Evolutionary conservation across 129 eudicot genomes (phyloP).

Genomic region (Chrysanthemum lavandulifolium): DNA sequence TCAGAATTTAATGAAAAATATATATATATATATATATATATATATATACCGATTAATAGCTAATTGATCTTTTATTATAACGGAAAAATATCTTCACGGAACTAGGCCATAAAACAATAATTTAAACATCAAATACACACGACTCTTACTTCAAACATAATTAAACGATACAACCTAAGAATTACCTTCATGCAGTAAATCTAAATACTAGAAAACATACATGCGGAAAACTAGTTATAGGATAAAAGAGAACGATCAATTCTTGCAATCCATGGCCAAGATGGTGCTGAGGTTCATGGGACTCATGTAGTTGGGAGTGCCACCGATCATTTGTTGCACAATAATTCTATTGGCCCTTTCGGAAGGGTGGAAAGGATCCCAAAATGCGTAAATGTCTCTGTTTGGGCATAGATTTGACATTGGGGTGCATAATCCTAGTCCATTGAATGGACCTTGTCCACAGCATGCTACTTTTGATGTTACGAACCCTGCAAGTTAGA

Average conservation of each 20-base stretch:
- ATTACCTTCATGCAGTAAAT: constrained; percentile 9
- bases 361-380: constrained; percentile 84
- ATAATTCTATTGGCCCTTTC: constrained; percentile 65
- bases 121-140: constrained; percentile 13
- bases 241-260: constrained; percentile 22
- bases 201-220: constrained; percentile 1
- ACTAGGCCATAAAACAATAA: constrained; percentile 7
- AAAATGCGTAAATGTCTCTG: constrained; percentile 62
- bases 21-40: not conserved
- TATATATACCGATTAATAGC: no score
- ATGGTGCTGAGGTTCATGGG: constrained; percentile 72
- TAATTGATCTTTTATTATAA: no score
- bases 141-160: constrained; percentile 14
- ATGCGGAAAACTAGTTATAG: not conserved
- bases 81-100: not conserved
- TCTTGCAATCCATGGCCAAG: constrained; percentile 41
- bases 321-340: constrained; percentile 51
- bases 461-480: constrained; percentile 77
- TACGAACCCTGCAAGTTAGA: constrained; percentile 46
- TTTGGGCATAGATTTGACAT: constrained; percentile 66
- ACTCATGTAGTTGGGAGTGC: constrained; percentile 51
- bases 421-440: constrained; percentile 66
- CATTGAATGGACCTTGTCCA: constrained; percentile 84
- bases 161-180: constrained; percentile 16
- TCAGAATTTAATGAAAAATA: not conserved